phyloP scores from a whole-genome alignment of 208 protist genomes.

The Acanthamoeba healyi region DNA sequence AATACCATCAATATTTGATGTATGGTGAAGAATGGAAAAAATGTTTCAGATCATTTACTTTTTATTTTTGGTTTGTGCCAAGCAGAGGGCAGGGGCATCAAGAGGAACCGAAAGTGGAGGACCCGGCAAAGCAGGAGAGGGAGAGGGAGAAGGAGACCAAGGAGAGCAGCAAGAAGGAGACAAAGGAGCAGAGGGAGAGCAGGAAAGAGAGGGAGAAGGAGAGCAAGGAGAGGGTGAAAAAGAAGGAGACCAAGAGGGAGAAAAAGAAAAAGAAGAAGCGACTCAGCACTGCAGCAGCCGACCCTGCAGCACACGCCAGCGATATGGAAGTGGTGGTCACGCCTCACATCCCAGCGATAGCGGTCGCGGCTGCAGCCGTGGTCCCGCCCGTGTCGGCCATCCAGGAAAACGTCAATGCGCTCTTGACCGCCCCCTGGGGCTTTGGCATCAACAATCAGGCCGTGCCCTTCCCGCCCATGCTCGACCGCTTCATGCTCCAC shows the following conservation, averaged over 20 bases:
- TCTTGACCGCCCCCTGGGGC: background rate
- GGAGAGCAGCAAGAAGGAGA: background rate
- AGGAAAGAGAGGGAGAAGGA: constrained; percentile 2
- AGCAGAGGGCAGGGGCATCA: no score
- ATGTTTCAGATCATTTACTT: no score
- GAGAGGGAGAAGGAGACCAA: background rate
- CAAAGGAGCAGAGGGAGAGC: background rate
- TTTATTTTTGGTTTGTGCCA: no score
- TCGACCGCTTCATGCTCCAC: constrained; percentile 16
- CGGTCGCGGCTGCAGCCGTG: background rate
- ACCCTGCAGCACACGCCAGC: background rate
- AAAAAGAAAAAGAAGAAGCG: constrained; percentile 33
- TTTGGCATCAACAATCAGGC: constrained; percentile 10
- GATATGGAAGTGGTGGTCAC: background rate
- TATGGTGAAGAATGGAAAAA: no score
- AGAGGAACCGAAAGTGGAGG: constrained; percentile 23
- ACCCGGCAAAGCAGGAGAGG: background rate
- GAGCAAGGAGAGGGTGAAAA: background rate
- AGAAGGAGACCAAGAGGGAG: background rate
- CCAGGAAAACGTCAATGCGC: background rate
- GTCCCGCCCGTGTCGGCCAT: background rate
- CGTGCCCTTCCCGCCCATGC: background rate
- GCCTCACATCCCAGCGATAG: no score
- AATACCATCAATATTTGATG: no score
- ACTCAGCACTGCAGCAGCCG: background rate